These are phyloP conservation scores for Sanguinoderma infundibulare DNA, from an alignment of 1,284 basidiomycete species.

Conservation along the genomic window DNA sequence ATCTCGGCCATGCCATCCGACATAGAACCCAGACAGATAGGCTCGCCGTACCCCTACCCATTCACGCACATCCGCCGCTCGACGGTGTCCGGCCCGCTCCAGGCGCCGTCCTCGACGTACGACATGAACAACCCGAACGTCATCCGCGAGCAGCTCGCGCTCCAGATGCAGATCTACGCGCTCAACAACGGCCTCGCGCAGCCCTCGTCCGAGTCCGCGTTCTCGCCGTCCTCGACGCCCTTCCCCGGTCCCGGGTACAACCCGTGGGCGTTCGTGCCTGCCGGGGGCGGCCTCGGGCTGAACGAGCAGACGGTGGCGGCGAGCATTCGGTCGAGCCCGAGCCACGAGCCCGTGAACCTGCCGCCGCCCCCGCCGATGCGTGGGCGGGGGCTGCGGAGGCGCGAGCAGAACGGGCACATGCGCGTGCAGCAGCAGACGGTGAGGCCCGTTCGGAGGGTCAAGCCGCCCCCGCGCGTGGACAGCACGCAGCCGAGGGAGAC, in stretches of 20 bases:
- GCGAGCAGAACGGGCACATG: slow-evolving; percentile 38
- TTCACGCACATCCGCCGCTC: slow-evolving; percentile 69
- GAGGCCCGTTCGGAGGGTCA: slow-evolving; percentile 39
- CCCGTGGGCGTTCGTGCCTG: slow-evolving; percentile 68
- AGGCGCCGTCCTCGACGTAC: slow-evolving; percentile 49
- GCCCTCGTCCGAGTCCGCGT: slow-evolving; percentile 66
- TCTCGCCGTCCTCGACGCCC: slow-evolving; percentile 73
- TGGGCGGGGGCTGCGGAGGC: slow-evolving; percentile 40
- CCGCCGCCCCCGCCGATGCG: slow-evolving; percentile 48
- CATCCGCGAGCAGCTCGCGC: slow-evolving; percentile 68
- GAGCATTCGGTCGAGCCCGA: slow-evolving; percentile 76
- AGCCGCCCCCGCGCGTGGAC: slow-evolving; percentile 74
- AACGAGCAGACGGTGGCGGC: slow-evolving; percentile 39
- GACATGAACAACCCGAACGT: slow-evolving; percentile 54
- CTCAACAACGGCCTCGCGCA: slow-evolving; percentile 64
- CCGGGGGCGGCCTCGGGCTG: slow-evolving; percentile 37
- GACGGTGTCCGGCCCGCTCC: slow-evolving; percentile 43
- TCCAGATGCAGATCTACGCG: slow-evolving; percentile 78
- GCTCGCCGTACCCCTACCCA: slow-evolving; percentile 78
- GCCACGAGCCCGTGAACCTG: slow-evolving; percentile 68
- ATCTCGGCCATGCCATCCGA: slow-evolving; percentile 47
- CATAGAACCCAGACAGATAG: slow-evolving; percentile 47
- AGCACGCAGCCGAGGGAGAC: slow-evolving; percentile 82
- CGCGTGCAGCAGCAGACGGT: slow-evolving; percentile 40
- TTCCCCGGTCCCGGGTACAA: slow-evolving; percentile 64